These are phyloP conservation scores for Sphagnum fallax DNA, from an alignment of 228 moss, liverwort and hornwort species.

Conservation along the genomic window DNA sequence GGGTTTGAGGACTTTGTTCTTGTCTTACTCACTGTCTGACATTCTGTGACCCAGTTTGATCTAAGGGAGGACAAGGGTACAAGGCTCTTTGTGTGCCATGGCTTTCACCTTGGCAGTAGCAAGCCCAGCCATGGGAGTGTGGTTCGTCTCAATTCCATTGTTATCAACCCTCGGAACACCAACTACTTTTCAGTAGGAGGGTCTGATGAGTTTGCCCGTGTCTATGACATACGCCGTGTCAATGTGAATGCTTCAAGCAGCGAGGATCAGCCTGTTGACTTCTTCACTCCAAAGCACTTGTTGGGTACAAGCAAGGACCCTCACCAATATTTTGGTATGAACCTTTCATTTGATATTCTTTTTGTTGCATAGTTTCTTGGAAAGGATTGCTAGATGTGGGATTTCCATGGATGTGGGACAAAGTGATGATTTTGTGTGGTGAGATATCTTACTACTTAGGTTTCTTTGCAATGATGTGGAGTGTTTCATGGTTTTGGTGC, in stretches of 20 bases:
- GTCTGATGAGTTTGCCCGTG: slow-evolving; percentile 57
- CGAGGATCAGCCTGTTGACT: slow-evolving; percentile 65
- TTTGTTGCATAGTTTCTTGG: too few species aligned
- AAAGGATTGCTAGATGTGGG: too few species aligned
- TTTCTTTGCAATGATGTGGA: too few species aligned
- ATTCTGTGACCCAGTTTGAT: slow-evolving; percentile 49
- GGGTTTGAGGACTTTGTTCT: too few species aligned
- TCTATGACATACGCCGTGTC: slow-evolving; percentile 77
- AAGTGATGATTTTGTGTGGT: too few species aligned
- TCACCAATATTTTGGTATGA: background rate
- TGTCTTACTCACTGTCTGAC: too few species aligned
- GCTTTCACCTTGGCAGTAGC: slow-evolving; percentile 19
- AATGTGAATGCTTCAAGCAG: slow-evolving; percentile 29
- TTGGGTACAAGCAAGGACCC: slow-evolving; percentile 26
- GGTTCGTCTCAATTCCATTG: slow-evolving; percentile 72
- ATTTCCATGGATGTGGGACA: too few species aligned
- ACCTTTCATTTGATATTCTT: too few species aligned
- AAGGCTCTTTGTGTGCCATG: slow-evolving; percentile 62
- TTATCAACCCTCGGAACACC: slow-evolving; percentile 67
- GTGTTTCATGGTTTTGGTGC: too few species aligned
- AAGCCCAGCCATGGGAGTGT: slow-evolving; percentile 34
- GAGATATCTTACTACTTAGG: too few species aligned
- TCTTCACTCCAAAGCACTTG: slow-evolving; percentile 71
- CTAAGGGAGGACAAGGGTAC: slow-evolving; percentile 64
- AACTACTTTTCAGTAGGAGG: slow-evolving; percentile 84